phyloP scores from a whole-genome alignment of 2,329 filamentous ascomycete species.

The Stagonosporopsis rhizophila region DNA sequence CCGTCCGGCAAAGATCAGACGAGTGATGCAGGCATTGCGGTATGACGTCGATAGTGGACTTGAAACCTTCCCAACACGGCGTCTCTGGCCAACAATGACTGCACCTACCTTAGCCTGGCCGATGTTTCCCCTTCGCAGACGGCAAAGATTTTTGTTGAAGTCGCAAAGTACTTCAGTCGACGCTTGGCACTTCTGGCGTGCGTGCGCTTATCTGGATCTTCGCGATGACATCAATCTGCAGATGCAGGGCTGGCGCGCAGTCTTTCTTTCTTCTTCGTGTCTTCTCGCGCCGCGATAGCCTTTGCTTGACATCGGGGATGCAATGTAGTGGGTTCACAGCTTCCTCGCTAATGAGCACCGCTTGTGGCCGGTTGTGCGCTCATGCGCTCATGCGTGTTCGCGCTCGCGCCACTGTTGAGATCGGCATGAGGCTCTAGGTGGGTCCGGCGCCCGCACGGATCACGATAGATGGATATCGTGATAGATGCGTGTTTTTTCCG shows the following conservation, averaged over 20 bases:
- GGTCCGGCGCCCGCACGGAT: conserved; percentile 11
- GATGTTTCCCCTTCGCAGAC: background rate
- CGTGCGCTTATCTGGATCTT: background rate
- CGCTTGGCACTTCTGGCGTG: conserved; percentile 8
- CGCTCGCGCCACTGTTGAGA: conserved; percentile 15
- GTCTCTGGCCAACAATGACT: background rate
- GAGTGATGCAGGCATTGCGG: conserved; percentile 13
- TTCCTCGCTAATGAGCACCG: conserved; percentile 2
- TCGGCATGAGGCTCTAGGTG: conserved; percentile 21
- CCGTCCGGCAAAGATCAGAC: conserved; percentile 17
- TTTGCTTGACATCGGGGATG: background rate
- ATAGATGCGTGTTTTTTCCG: conserved; percentile 4
- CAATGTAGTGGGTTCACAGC: background rate
- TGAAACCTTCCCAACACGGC: background rate
- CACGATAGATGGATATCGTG: conserved; percentile 5
- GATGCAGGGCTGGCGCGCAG: conserved; percentile 1
- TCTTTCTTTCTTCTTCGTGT: conserved; percentile 1
- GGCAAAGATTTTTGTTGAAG: conserved; percentile 18
- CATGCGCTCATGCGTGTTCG: no score
- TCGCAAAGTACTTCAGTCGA: conserved; percentile 2
- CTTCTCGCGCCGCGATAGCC: conserved; percentile 1
- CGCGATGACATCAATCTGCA: conserved; percentile 12
- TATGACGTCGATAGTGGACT: conserved; percentile 17
- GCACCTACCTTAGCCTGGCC: conserved; percentile 6
- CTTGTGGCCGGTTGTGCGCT: background rate